Base-by-base conservation (phyloP, 345 rosid genomes). In the Lepidium africanum region DNA sequence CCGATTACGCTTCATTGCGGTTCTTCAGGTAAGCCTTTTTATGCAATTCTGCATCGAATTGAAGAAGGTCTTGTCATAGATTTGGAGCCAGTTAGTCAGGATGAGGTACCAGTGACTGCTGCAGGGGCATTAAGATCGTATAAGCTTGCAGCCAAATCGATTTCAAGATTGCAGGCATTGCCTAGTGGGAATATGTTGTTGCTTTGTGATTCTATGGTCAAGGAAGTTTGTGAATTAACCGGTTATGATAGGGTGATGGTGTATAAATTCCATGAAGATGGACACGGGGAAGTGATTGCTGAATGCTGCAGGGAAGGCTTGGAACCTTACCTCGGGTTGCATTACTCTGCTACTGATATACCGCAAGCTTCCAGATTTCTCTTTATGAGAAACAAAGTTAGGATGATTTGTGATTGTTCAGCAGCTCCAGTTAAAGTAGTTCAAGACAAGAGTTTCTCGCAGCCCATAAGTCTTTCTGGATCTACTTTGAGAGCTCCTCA, bases 241-340 rank as follows among this genome's bases (percentile, higher is more conserved):
- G 96, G 91, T 49, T 91, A 91, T 76, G 93, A 86, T 61, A 83
- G 97, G 63, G 86, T 91, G 7, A 91, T 91, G 97, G 91, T 84
- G 17, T 91, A 91, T 76, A 88, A 76, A 54, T 91, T 91, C 38
- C 97, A 91, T 59, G 96, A 85, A 39, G 97, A 91, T 70, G 97
- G 87, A 70, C 97, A 91, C 66, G 97, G 96, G 38, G 97, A 91
- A 77, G 97, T 91, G 53, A 65, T 91, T 73, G 91, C 97, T 3
- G 97, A 91, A 67, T 69, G 74, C 43, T 36, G 74, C 57, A 75
- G 73, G 62, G 71, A 81, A 49, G 87, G 70, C 25, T 48, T 86
- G 70, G 91, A 91, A 43, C 88, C 97, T 14, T 88, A 86, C 71
- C 83, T 85, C 11, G 97, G 96, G 51, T 78, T 88, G 76, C 96